Conservation (phyloP, 768 basidiomycete genomes). For the Pleurotus ostreatus region DNA sequence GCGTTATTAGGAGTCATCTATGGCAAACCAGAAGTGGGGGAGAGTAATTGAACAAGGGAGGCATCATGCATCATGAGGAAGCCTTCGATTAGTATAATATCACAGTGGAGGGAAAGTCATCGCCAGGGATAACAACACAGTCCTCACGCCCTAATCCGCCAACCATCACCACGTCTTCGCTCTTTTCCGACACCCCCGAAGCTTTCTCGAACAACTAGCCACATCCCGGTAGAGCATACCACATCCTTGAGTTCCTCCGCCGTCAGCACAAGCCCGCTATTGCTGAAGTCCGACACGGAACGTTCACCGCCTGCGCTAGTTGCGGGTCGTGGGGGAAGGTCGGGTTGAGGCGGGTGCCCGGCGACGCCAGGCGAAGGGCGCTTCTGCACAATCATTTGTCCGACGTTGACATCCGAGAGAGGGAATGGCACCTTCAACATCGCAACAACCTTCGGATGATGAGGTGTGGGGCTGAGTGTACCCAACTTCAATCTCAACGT, state of each 20-base stretch:
- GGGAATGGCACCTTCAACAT: constrained; percentile 90
- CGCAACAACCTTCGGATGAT: constrained; percentile 92
- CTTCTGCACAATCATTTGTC: constrained; percentile 48
- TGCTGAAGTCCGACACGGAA: neutral
- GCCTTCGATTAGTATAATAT: no score
- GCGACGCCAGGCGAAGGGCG: constrained; percentile 36
- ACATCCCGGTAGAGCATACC: constrained; percentile 82
- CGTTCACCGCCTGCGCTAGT: neutral
- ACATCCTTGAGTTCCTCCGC: constrained; percentile 95
- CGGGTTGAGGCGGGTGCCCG: constrained; percentile 20
- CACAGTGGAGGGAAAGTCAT: no score
- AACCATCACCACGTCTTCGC: constrained; percentile 73
- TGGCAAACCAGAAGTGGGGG: no score
- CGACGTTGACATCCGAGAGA: constrained; percentile 77
- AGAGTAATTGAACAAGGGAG: no score
- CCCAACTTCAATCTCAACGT: constrained; percentile 38
- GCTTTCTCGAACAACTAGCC: constrained; percentile 90
- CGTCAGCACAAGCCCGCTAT: constrained; percentile 54
- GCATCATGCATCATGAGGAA: no score
- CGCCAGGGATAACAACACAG: no score
- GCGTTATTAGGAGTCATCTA: no score
- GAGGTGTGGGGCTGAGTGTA: constrained; percentile 86
- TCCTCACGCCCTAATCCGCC: constrained; percentile 54
- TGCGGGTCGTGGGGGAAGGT: neutral
- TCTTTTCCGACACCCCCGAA: constrained; percentile 87